Base-by-base conservation (phyloP, 202 grass and related monocot species). In the Carex sylvatica region DNA sequence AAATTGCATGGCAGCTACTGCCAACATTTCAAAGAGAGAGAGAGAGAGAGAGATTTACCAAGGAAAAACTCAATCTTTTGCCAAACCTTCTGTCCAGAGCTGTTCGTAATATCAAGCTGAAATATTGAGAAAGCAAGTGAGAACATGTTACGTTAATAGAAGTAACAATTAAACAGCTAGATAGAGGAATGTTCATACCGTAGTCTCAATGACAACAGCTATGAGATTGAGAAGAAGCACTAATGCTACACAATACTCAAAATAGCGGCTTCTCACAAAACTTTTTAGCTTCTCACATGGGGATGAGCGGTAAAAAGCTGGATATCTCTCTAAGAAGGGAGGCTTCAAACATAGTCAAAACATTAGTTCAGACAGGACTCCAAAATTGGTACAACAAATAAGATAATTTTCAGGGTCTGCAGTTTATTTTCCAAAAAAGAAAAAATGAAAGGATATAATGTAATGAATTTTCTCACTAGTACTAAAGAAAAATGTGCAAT, bases 41-140 rank as follows among this genome's bases (percentile, higher is more conserved):
- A 59, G 38, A 73, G 16, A 67, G 38, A 40, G 69, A 60, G 56
- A 91, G 74, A 85, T 91, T 86, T 89, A 98, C 95, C 95, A 83
- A 98, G 90, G 83, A 93, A 79, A 89, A 98, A 90, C 83, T 98
- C 95, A 64, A 98, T 91, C 87, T 89, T 85, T 87, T 98, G 95
- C 95, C 95, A 98, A 58, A 86, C 72, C 88, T 90, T 84, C 74
- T 98, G 95, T 42, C 83, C 94, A 65, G 95, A 93, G 83, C 89
- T 98, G 75, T 95, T 98, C 82, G 89, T 86, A 87, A 98, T 95
- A 86, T 98, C 95, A 65, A 98, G 95, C 95, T 98, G 87, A 83
- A 89, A 87, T 64, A 83, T 71, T 79, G 51, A 76, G 26, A 53
- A 76, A 76, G 9, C 22, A 52, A 80, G 1, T 42, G 11, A 61